Base-by-base conservation (phyloP, 2,329 filamentous ascomycete species). In the Tolypocladium album region DNA sequence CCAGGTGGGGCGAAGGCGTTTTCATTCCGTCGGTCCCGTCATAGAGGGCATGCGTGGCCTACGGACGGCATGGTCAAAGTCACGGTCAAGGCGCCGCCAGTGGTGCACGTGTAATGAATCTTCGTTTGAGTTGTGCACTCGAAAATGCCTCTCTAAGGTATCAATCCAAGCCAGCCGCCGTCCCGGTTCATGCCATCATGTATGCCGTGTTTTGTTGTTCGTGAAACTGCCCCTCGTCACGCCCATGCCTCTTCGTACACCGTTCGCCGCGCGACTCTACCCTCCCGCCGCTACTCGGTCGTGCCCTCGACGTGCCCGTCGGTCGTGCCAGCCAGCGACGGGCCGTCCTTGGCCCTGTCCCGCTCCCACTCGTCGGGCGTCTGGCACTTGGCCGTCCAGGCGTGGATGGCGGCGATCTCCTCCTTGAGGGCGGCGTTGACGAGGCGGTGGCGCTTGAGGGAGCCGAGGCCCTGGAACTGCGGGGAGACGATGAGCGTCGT, bases 371-470 rank as follows among this genome's bases (percentile, higher is more conserved):
- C 90, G 68, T 92, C 90, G 0, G 90, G 90, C 11, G 92, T 97
- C 77, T 92, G 89, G 73, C 92, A 96, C 76, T 92, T 95, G 36
- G 92, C 90, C 60, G 90, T 95, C 92, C 92, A 97, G 45, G 92
- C 92, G 78, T 97, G 92, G 67, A 97, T 96, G 64, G 83, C 84
- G 20, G 90, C 89, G 72, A 97, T 96, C 76, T 97, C 92, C 55
- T 87, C 83, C 77, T 92, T 93, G 67, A 97, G 79, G 6, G 86
- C 86, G 20, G 82, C 82, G 75, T 97, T 96, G 67, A 96, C 92
- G 63, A 95, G 81, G 52, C 92, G 86, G 75, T 96, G 90, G 60
- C 92, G 84, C 71, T 91, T 91, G 61, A 97, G 84, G 58, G 89
- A 89, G 69, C 78, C 88, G 73, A 89, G 88, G 67, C 85, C 86